Conservation (phyloP, 805 yeast genomes). For the Candida silvicultrix region DNA sequence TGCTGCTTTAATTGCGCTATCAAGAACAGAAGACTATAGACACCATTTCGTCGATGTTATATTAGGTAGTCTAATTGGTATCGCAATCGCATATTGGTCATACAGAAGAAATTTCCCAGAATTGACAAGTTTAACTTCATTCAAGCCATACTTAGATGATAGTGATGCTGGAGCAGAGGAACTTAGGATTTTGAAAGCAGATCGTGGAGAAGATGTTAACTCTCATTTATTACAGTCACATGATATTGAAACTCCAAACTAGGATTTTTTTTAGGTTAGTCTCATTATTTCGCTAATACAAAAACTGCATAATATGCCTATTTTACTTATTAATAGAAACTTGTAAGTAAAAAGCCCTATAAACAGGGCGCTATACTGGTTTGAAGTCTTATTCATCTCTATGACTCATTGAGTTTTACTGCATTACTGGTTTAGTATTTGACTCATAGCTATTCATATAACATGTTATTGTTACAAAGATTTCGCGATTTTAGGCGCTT, state of each 20-base stretch:
- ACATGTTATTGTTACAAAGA: neutral
- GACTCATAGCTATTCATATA: too few species aligned
- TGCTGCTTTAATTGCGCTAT: slow-evolving; percentile 73
- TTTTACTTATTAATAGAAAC: too few species aligned
- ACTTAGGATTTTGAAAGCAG: slow-evolving; percentile 10
- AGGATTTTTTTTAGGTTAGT: too few species aligned
- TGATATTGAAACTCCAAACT: neutral
- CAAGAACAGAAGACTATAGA: slow-evolving; percentile 88
- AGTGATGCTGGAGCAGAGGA: slow-evolving; percentile 30
- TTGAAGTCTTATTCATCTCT: too few species aligned
- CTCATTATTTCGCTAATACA: too few species aligned
- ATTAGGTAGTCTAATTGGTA: slow-evolving; percentile 67
- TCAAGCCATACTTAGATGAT: slow-evolving; percentile 35
- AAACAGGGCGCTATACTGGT: too few species aligned
- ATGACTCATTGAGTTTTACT: too few species aligned
- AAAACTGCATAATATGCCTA: too few species aligned
- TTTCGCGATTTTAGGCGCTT: neutral
- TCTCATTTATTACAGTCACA: slow-evolving; percentile 1
- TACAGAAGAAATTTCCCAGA: slow-evolving; percentile 36
- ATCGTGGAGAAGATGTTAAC: slow-evolving; percentile 10
- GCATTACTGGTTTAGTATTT: neutral
- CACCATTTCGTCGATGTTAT: slow-evolving; percentile 87
- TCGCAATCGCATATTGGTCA: slow-evolving; percentile 41
- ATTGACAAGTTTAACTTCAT: slow-evolving; percentile 25
- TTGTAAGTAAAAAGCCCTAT: too few species aligned